phyloP scores from a whole-genome alignment of 305 asterid species.

The Ilex paraguariensis region DNA sequence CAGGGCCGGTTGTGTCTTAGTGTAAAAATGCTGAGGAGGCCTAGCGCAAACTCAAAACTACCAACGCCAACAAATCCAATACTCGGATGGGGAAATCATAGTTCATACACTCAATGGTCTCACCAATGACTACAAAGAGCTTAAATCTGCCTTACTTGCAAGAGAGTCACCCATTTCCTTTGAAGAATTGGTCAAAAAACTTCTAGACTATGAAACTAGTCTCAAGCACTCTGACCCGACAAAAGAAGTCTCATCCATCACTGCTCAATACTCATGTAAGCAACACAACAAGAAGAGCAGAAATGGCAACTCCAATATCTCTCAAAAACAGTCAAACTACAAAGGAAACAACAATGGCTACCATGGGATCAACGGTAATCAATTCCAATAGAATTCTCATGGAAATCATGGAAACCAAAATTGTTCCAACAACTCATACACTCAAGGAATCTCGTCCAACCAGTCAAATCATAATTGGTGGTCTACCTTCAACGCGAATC shows the following conservation, averaged over 20 bases:
- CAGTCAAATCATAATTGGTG: neutral
- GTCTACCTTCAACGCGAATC: neutral
- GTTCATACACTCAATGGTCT: neutral
- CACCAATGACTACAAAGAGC: too few species aligned
- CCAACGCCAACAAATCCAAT: neutral
- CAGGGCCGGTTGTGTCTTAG: too few species aligned
- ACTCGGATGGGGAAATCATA: neutral
- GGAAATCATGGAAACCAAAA: neutral
- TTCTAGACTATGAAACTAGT: neutral
- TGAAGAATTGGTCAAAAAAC: neutral
- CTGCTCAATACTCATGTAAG: neutral
- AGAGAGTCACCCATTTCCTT: neutral
- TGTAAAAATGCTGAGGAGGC: neutral
- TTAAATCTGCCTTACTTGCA: neutral
- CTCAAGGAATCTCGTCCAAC: neutral
- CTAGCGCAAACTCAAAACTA: neutral
- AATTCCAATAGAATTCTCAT: neutral
- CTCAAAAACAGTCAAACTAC: neutral
- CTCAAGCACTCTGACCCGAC: too few species aligned
- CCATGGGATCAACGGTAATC: neutral
- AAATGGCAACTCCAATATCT: neutral
- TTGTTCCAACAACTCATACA: neutral
- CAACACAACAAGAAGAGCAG: neutral
- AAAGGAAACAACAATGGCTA: neutral
- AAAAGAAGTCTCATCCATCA: too few species aligned